Evolutionary conservation across 441 rosid genomes (phyloP), one percentile per base, ranked within the genome.

Genomic region (Caryocar brasiliense): DNA sequence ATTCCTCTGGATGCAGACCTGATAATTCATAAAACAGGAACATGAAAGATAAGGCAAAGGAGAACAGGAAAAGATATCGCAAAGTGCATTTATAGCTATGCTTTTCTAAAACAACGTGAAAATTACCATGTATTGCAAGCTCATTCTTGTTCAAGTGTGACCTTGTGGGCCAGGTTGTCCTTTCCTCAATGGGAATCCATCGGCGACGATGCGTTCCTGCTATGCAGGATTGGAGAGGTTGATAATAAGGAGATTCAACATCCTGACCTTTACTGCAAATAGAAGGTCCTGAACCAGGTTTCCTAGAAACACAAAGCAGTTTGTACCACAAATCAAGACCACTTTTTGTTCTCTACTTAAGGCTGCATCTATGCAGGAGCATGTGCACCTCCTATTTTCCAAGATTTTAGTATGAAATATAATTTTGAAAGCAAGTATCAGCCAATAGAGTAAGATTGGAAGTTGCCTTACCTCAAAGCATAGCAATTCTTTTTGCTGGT

Each of bases 231-330:
- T 82, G 88, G 48, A 93, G 86, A 12, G 96, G 91, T 20, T 75
- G 77, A 73, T 93, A 81, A 59, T 84, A 84, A 36, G 97, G 99
- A 69, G 93, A 67, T 74, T 93, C 99, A 18, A 84, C 51, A 61
- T 93, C 97, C 28, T 81, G 77, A 41, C 83, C 83, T 79, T 79
- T 89, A 59, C 75, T 50, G 64, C 99, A 93, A 17, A 76, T 46
- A 43, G 91, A 64, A 60, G 86, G 94, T 25, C 83, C 89, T 11
- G 76, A 71, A 50, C 96, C 88, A 59, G 79, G 73, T 58, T 78
- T 81, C 87, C 99, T 93, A 67, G 34, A 70, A 43, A 66, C 10
- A 26, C 42, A 66, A 56, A 58, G 27, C 43, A 54, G 55, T 39
- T 37, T 32, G 12, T 40, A 44, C 14, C 8, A 57, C 36, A 19